Percentiles rank a stretch among this genome's conserved stretches.
phyloP scores from a whole-genome alignment of 768 basidiomycete species.

The Tylopilus vinaceipallidus region DNA sequence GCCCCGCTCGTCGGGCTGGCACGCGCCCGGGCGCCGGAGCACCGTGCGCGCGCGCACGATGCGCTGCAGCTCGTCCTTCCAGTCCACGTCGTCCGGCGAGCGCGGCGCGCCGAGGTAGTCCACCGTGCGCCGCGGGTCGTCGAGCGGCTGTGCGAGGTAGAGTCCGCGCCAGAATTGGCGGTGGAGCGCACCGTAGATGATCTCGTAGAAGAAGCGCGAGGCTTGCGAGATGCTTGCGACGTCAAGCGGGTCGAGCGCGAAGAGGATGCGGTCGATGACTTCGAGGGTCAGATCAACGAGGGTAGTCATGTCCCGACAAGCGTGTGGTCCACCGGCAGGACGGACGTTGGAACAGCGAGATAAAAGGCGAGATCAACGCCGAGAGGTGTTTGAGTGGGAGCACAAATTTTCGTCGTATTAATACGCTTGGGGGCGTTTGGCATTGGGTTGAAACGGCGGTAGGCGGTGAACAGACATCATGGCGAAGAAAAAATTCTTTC shows the following conservation, averaged over 20 bases:
- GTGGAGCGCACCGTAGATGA: constrained; percentile 48
- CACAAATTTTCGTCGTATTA: constrained; percentile 3
- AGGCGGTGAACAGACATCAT: constrained; percentile 11
- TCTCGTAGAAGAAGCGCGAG: constrained; percentile 38
- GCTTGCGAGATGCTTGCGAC: constrained; percentile 54
- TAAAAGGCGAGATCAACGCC: neutral
- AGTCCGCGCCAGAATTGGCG: constrained; percentile 57
- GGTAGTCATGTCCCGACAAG: constrained; percentile 1
- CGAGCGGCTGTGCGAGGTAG: constrained; percentile 61
- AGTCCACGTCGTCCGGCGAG: constrained; percentile 38
- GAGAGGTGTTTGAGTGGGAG: constrained; percentile 1
- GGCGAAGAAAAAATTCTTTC: constrained; percentile 29
- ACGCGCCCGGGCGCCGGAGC: constrained; percentile 33
- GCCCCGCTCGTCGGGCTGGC: constrained; percentile 43
- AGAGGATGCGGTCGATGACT: constrained; percentile 55
- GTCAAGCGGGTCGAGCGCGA: constrained; percentile 58
- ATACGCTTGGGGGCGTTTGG: constrained; percentile 4
- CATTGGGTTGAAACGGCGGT: constrained; percentile 17
- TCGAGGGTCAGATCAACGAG: constrained; percentile 53
- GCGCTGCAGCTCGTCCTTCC: constrained; percentile 53
- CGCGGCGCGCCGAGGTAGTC: constrained; percentile 34
- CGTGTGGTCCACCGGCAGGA: neutral
- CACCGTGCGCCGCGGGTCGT: constrained; percentile 58
- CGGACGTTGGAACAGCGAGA: neutral
- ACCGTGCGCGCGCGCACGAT: constrained; percentile 55